Base-by-base conservation (phyloP, 106 monocot genomes). In the Xerophyta viscosa region DNA sequence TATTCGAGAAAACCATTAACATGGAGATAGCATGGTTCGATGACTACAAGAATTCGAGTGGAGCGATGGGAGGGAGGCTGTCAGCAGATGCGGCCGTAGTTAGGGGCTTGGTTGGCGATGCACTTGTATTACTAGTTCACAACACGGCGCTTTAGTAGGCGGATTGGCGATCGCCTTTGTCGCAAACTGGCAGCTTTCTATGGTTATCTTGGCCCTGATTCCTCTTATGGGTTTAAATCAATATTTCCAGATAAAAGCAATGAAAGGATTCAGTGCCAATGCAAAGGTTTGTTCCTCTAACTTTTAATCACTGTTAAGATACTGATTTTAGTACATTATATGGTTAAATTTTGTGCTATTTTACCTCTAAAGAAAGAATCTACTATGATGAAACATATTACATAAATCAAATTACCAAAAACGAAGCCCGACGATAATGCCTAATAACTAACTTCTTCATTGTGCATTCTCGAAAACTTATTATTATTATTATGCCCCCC, bases 21-120 rank as follows among this genome's bases (percentile, higher is more conserved):
- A 82, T 82, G 82, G 82, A 82, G 49, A 67, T 82, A 27, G 72
- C 41, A 27, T 82, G 82, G 82, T 82, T 82, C 53, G 82, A 82
- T 43, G 52, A 72, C 6, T 48, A 58, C n/a, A 67, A 70, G 12
- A 82, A 82, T 52, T 72, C 82, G 17, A 77, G 76, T 46, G 82
- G 82, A 41, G 82, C 77, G 24, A 77, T 82, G 13, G 72, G 82
- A 8, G 76, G 72, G 52, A 67, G 71, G 52, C 19, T 82, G 47
- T 76, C 77, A 23, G 54, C 76, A 27, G 82, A 82, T 62, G 82
- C 76, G 52, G 82, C 72, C 0, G 61, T 56, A 21, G 68, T 82
- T 41, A 70, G 72, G 24, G 41, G 82, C 36, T 67, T 82, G 59
- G 82, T 82, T 2, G 82, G 82, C 13, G 82, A 82, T 33, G 39